Evolutionary conservation across 768 basidiomycete genomes (phyloP).

Genomic region (Myochromella boudieri): DNA sequence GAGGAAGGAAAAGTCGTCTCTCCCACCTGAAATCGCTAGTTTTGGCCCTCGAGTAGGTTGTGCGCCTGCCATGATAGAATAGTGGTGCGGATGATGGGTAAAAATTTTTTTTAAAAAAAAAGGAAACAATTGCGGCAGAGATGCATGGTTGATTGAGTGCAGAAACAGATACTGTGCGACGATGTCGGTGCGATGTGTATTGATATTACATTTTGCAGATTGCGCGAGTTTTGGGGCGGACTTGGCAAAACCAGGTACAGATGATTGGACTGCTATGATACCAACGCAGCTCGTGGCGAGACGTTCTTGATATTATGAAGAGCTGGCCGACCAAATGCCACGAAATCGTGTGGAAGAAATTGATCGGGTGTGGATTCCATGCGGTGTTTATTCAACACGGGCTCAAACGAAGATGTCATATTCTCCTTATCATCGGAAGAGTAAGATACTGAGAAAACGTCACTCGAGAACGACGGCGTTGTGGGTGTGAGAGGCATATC

Average conservation of each 20-base stretch:
- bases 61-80: constrained; percentile 49
- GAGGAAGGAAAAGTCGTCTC: constrained; percentile 22
- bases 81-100: constrained; percentile 39
- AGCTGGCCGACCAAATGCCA: constrained; percentile 74
- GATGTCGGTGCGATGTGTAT: constrained; percentile 65
- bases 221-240: constrained; percentile 52
- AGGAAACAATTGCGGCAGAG: constrained; percentile 64
- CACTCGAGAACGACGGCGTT: constrained; percentile 66
- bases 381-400: constrained; percentile 68
- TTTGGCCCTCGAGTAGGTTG: constrained; percentile 42
- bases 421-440: constrained; percentile 84
- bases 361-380: constrained; percentile 71
- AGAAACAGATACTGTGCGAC: constrained; percentile 60
- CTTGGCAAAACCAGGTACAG: constrained; percentile 36
- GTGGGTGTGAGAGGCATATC: constrained; percentile 84
- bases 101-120: constrained; percentile 21
- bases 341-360: constrained; percentile 79
- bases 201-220: constrained; percentile 81
- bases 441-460: constrained; percentile 47
- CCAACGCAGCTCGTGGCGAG: constrained; percentile 58
- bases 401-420: constrained; percentile 66
- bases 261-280: constrained; percentile 49
- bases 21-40: constrained; percentile 24
- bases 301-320: constrained; percentile 76
- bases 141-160: constrained; percentile 68